Conservation (phyloP, 805 yeast species). For the Blastobotrys mokoenaii region DNA sequence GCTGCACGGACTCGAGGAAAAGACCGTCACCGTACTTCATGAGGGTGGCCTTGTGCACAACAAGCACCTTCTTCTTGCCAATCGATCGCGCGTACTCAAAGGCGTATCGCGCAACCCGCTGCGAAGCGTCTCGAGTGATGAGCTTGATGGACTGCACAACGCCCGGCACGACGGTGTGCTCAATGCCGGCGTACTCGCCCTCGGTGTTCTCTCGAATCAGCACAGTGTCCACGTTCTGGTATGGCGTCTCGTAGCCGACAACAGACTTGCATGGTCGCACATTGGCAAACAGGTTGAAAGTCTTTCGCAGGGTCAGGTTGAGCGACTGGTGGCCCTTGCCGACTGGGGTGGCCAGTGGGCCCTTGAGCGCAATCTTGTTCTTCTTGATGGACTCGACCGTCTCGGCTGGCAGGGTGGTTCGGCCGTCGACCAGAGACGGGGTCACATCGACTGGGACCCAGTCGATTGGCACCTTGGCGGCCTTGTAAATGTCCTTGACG, state of each 20-base stretch:
- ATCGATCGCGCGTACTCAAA: slow-evolving; percentile 90
- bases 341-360: slow-evolving; percentile 97
- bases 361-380: slow-evolving; percentile 92
- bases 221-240: slow-evolving; percentile 83
- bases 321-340: slow-evolving; percentile 98
- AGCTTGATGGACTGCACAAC: slow-evolving; percentile 96
- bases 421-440: slow-evolving; percentile 84
- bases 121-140: slow-evolving; percentile 93
- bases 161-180: slow-evolving; percentile 96
- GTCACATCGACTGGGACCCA: slow-evolving; percentile 98
- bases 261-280: slow-evolving; percentile 95
- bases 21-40: slow-evolving; percentile 98
- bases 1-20: slow-evolving; percentile 85
- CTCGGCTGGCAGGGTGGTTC: slow-evolving; percentile 84
- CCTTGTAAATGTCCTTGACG: slow-evolving; percentile 84
- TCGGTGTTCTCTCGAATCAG: slow-evolving; percentile 98
- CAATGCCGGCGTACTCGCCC: slow-evolving; percentile 98
- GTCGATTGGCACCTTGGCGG: slow-evolving; percentile 91
- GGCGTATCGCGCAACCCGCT: slow-evolving; percentile 93
- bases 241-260: slow-evolving; percentile 88
- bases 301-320: slow-evolving; percentile 95
- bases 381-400: slow-evolving; percentile 90
- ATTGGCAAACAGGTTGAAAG: slow-evolving; percentile 92
- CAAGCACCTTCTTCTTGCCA: slow-evolving; percentile 80
- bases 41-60: slow-evolving; percentile 97